Percentiles rank a stretch among this genome's conserved stretches.
These are phyloP conservation scores for Ustilago esculenta DNA, from an alignment of 1,284 basidiomycete genomes.

Conservation along the genomic window DNA sequence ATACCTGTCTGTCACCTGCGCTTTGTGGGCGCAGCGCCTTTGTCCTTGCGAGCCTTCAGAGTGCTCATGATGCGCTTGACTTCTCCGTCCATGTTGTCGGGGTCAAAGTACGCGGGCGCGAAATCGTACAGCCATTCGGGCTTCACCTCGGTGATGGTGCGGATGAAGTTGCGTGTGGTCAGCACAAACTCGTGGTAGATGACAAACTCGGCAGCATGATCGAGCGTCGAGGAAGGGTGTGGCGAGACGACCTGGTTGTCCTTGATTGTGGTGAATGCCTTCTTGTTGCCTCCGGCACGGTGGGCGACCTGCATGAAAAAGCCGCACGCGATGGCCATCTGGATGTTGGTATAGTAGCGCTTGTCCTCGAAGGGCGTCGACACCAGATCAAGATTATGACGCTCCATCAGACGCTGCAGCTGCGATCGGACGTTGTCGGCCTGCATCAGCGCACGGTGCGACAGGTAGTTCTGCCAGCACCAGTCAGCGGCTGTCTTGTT, in stretches of 20 bases:
- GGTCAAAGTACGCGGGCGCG: slow-evolving; percentile 82
- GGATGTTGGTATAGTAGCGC: slow-evolving; percentile 81
- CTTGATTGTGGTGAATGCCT: slow-evolving; percentile 78
- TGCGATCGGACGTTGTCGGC: slow-evolving; percentile 96
- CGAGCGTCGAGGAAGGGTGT: slow-evolving; percentile 93
- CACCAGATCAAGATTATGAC: slow-evolving; percentile 76
- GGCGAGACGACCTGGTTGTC: slow-evolving; percentile 92
- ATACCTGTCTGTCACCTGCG: slow-evolving; percentile 16
- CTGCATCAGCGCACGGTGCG: slow-evolving; percentile 82
- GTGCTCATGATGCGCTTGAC: slow-evolving; percentile 59
- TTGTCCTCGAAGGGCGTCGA: slow-evolving; percentile 79
- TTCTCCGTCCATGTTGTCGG: slow-evolving; percentile 59
- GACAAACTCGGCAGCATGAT: slow-evolving; percentile 95
- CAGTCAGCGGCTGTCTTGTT: slow-evolving; percentile 71
- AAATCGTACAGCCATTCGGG: slow-evolving; percentile 91
- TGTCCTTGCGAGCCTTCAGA: slow-evolving; percentile 48
- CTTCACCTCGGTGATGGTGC: slow-evolving; percentile 87
- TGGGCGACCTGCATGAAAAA: slow-evolving; percentile 99
- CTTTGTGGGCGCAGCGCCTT: slow-evolving; percentile 23
- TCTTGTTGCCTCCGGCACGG: slow-evolving; percentile 70
- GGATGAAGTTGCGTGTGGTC: slow-evolving; percentile 82
- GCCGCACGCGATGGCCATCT: slow-evolving; percentile 86
- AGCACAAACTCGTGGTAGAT: slow-evolving; percentile 96
- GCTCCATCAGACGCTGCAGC: slow-evolving; percentile 91
- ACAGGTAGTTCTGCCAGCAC: slow-evolving; percentile 93